Evolutionary conservation across 2,329 filamentous ascomycete genomes (phyloP).

Genomic region (Endoconidiophora polonica): DNA sequence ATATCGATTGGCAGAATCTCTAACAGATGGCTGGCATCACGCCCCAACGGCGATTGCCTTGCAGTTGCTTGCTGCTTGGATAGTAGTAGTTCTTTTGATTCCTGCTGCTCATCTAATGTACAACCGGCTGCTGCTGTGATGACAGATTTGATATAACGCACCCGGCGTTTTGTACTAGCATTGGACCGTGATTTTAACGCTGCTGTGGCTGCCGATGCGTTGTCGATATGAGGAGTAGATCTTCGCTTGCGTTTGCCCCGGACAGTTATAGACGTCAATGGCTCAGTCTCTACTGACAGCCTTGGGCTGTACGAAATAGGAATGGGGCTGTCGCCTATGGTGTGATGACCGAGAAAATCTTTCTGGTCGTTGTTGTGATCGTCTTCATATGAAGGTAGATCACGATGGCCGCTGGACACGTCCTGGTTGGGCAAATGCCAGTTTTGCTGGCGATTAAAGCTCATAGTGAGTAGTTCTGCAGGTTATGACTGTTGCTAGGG

Average conservation of each 20-base stretch:
- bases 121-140: background rate
- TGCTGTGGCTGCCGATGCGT: background rate
- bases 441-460: too few relatives aligned
- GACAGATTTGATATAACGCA: background rate
- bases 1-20: slow-evolving; percentile 33
- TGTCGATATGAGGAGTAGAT: background rate
- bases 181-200: background rate
- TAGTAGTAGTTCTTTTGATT: background rate
- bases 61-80: background rate
- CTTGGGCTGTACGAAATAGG: too few relatives aligned
- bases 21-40: slow-evolving; percentile 13
- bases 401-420: too few relatives aligned
- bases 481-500: too few relatives aligned
- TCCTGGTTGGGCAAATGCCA: too few relatives aligned
- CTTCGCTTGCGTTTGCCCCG: background rate
- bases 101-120: background rate
- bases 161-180: background rate
- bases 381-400: too few relatives aligned
- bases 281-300: too few relatives aligned
- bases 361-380: too few relatives aligned
- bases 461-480: too few relatives aligned
- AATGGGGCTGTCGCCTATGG: too few relatives aligned
- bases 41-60: too few relatives aligned
- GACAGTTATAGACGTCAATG: background rate
- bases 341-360: too few relatives aligned